Conservation (phyloP, 345 rosid genomes). For the Geranium brycei region DNA sequence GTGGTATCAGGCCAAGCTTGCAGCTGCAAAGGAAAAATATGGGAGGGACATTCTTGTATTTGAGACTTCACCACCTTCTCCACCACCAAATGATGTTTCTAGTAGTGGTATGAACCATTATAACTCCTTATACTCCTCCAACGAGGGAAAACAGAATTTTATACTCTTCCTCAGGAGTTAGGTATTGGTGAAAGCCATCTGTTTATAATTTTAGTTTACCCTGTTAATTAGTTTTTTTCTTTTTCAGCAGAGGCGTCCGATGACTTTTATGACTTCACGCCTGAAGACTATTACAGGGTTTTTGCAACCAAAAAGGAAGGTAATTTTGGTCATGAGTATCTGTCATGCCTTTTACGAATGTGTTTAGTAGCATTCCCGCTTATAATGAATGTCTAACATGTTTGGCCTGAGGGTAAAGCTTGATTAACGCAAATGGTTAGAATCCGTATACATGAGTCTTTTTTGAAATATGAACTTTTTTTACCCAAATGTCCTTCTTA, state of each 20-base stretch:
- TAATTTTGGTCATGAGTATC: conserved; percentile 6
- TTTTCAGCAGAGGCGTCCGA: conserved; percentile 51
- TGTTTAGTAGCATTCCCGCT: background rate
- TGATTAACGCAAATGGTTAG: no score
- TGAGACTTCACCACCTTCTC: conserved; percentile 39
- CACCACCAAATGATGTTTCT: conserved; percentile 27
- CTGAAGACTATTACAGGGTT: conserved; percentile 58
- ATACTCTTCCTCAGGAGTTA: background rate
- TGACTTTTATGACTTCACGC: conserved; percentile 75
- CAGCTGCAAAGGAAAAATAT: conserved; percentile 46
- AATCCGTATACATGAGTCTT: no score
- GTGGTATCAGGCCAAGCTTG: conserved; percentile 45
- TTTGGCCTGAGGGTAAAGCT: background rate
- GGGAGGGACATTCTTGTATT: conserved; percentile 72
- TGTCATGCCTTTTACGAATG: background rate
- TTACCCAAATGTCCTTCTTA: no score
- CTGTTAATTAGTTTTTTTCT: conserved; percentile 5
- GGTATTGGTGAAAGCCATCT: background rate
- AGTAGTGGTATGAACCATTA: conserved; percentile 23
- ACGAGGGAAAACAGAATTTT: background rate
- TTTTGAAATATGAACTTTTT: no score
- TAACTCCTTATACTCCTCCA: background rate
- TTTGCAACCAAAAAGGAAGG: conserved; percentile 56
- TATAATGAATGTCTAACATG: background rate
- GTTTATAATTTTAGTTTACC: background rate